phyloP scores from a whole-genome alignment of 345 rosid genomes.

The Trapa incisa region DNA sequence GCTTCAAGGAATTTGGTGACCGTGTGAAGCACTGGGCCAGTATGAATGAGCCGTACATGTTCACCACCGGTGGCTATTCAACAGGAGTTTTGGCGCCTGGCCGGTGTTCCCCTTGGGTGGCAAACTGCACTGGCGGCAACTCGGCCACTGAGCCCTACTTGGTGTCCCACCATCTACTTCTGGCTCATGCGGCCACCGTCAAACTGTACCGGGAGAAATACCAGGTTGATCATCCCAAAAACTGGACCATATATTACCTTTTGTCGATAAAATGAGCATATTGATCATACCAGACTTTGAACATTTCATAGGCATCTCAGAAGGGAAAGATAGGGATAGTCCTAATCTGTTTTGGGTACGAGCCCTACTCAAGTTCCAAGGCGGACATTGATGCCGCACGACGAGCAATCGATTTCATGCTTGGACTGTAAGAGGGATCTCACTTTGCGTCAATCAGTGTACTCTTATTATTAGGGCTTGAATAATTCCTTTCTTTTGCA shows the following conservation, averaged over 20 bases:
- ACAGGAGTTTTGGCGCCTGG: slow-evolving; percentile 13
- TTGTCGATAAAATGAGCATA: no score
- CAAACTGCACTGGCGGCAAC: slow-evolving; percentile 25
- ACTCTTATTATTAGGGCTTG: not conserved
- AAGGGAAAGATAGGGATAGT: slow-evolving; percentile 38
- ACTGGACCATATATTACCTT: not conserved
- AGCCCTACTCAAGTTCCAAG: slow-evolving; percentile 21
- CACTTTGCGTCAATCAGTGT: no score
- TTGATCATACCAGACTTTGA: not conserved
- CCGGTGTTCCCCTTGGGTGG: slow-evolving; percentile 25
- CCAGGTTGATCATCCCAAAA: slow-evolving; percentile 16
- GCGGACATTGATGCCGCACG: slow-evolving; percentile 20
- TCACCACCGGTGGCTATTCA: slow-evolving; percentile 13
- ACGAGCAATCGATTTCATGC: slow-evolving; percentile 25
- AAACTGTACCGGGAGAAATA: slow-evolving; percentile 22
- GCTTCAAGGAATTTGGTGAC: slow-evolving; percentile 31
- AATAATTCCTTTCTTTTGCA: not conserved
- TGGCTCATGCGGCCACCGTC: slow-evolving; percentile 27
- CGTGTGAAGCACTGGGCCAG: slow-evolving; percentile 38
- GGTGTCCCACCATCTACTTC: slow-evolving; percentile 25
- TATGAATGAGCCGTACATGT: slow-evolving; percentile 27
- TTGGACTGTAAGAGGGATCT: slow-evolving; percentile 20
- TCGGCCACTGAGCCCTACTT: slow-evolving; percentile 32
- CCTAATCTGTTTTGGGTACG: slow-evolving; percentile 25
- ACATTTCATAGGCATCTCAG: slow-evolving; percentile 19